Percentiles rank a stretch among this genome's conserved stretches.
These are phyloP conservation scores for Quercus agrifolia DNA, from an alignment of 306 rosid species.

Conservation along the genomic window DNA sequence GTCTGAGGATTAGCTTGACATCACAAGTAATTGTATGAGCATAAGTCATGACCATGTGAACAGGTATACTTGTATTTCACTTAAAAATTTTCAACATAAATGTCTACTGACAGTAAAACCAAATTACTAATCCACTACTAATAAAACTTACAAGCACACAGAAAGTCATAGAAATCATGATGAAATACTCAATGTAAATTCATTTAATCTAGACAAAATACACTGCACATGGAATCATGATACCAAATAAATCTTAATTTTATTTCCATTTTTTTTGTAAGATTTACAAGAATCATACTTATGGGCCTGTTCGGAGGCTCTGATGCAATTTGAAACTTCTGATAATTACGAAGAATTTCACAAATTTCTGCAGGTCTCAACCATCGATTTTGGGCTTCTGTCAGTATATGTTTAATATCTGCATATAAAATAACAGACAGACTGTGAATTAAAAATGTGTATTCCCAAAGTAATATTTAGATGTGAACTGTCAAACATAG, in stretches of 20 bases:
- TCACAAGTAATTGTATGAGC: not conserved
- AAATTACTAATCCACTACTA: not conserved
- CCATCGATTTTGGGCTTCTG: conserved; percentile 88
- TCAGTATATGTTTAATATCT: conserved; percentile 66
- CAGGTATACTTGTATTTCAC: no score
- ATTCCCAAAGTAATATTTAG: not conserved
- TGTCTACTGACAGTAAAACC: not conserved
- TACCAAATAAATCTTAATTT: not conserved
- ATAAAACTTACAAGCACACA: not conserved
- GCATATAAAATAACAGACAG: conserved; percentile 27
- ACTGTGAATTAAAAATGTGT: conserved; percentile 7
- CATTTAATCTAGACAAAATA: not conserved
- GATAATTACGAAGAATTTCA: conserved; percentile 81
- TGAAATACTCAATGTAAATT: not conserved
- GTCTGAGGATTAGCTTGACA: not conserved
- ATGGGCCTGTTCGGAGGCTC: conserved; percentile 88
- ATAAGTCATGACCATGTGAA: not conserved
- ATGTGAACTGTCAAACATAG: conserved; percentile 4
- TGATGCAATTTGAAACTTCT: conserved; percentile 59
- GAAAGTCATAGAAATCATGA: not conserved
- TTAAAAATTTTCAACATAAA: not conserved
- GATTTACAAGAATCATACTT: conserved; percentile 49
- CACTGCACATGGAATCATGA: not conserved
- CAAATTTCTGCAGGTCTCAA: conserved; percentile 93
- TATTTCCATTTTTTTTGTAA: not conserved